phyloP scores from a whole-genome alignment of 2,329 filamentous ascomycete species.

The Alternaria ventricosa region DNA sequence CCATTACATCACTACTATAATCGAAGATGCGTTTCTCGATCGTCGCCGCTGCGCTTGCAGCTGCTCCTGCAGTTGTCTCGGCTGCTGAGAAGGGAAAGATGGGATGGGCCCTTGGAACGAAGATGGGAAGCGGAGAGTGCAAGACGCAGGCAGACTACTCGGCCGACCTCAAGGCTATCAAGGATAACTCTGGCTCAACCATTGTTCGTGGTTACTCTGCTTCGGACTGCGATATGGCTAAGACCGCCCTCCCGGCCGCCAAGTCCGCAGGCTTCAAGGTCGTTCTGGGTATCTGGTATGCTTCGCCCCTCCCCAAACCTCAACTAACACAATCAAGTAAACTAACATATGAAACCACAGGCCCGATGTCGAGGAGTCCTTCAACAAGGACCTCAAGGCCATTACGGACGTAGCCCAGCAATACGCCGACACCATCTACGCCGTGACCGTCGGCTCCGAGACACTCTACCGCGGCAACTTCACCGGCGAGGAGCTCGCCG shows the following conservation, averaged over 20 bases:
- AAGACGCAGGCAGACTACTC: constrained; percentile 69
- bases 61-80: constrained; percentile 56
- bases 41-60: constrained; percentile 41
- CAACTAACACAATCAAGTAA: not conserved
- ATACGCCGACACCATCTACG: constrained; percentile 67
- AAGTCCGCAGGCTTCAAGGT: constrained; percentile 70
- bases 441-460: constrained; percentile 74
- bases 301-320: not conserved
- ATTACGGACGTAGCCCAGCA: constrained; percentile 57
- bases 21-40: constrained; percentile 46
- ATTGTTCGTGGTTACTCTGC: constrained; percentile 72
- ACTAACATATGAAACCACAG: constrained; percentile 40
- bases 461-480: constrained; percentile 73
- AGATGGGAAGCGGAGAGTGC: constrained; percentile 65
- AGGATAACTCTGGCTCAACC: constrained; percentile 56
- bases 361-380: constrained; percentile 69
- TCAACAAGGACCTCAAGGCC: constrained; percentile 65
- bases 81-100: constrained; percentile 60
- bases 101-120: constrained; percentile 72
- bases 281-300: constrained; percentile 72
- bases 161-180: constrained; percentile 68
- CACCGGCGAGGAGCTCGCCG: constrained; percentile 64
- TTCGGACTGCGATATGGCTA: constrained; percentile 69
- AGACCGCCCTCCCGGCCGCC: constrained; percentile 69
- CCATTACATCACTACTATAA: constrained; percentile 5